Conservation (phyloP, 768 basidiomycete genomes). For the Trametes villosa region DNA sequence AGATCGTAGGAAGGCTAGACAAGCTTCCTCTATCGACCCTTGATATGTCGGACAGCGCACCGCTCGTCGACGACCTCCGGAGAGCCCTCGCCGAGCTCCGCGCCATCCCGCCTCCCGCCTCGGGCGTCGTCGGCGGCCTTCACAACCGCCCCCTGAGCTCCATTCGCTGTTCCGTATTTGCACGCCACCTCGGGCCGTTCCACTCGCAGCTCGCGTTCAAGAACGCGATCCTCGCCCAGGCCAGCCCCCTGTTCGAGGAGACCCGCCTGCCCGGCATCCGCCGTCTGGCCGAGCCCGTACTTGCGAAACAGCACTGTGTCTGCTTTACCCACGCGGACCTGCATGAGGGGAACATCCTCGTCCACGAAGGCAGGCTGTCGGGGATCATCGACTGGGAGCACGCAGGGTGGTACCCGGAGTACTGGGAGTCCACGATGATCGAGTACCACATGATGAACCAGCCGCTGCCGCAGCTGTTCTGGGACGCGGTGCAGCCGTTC, state of each 20-base stretch:
- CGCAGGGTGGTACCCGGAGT: constrained; percentile 33
- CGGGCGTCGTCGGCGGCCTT: no score
- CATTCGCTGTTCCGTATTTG: not conserved
- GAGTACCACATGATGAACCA: not conserved
- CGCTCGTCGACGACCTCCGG: no score
- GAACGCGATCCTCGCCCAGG: no score
- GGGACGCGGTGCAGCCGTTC: constrained; percentile 8
- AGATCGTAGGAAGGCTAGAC: no score
- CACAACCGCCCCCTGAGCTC: no score
- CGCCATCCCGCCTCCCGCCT: no score
- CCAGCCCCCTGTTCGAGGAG: no score
- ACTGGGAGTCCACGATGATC: constrained; percentile 29
- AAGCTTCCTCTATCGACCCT: no score
- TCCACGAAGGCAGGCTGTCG: constrained; percentile 19
- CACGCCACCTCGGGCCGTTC: not conserved
- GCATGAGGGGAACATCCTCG: constrained; percentile 27
- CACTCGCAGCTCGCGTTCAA: no score
- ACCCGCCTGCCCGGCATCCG: constrained; percentile 6
- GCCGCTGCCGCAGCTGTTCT: not conserved
- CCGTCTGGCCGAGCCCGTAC: constrained; percentile 5
- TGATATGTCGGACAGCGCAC: no score
- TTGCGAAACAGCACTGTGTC: constrained; percentile 9
- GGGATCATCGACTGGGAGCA: constrained; percentile 35
- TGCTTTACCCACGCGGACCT: constrained; percentile 33
- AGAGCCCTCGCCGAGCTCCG: no score